Conservation (phyloP, 1,284 basidiomycete genomes). For the Pterulicium gracile region DNA sequence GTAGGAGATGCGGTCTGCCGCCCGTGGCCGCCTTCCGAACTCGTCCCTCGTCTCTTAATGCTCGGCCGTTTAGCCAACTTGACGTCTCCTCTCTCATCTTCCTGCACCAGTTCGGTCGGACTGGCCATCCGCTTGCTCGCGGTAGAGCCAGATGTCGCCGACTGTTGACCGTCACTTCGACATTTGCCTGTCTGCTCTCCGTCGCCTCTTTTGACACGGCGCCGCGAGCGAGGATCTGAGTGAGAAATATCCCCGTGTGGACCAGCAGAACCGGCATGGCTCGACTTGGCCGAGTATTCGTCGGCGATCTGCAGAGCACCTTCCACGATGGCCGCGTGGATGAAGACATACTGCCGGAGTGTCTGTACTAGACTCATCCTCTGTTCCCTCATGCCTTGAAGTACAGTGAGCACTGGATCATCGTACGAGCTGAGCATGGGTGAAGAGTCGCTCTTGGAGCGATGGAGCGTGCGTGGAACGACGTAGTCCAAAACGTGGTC, state of each 20-base stretch:
- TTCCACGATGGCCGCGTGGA: conserved; percentile 78
- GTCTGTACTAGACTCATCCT: conserved; percentile 88
- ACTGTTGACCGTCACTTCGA: conserved; percentile 2
- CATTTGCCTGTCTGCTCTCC: no score
- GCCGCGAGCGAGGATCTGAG: neutral
- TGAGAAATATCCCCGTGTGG: neutral
- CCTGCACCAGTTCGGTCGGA: conserved; percentile 56
- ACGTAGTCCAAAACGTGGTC: conserved; percentile 36
- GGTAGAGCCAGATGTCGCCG: conserved; percentile 19
- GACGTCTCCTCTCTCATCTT: conserved; percentile 44
- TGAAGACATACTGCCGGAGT: conserved; percentile 82
- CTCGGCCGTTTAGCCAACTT: conserved; percentile 57
- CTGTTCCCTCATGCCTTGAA: conserved; percentile 87
- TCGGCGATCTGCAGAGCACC: conserved; percentile 72
- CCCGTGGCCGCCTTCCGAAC: conserved; percentile 7
- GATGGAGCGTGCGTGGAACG: conserved; percentile 47
- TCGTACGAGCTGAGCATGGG: conserved; percentile 48
- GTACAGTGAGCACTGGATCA: conserved; percentile 66
- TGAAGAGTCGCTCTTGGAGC: conserved; percentile 30
- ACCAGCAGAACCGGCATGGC: conserved; percentile 14
- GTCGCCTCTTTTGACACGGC: no score
- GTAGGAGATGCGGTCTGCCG: no score
- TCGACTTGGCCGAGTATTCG: conserved; percentile 43
- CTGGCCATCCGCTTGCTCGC: conserved; percentile 57
- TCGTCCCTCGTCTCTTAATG: conserved; percentile 30